These are phyloP conservation scores for Kalaharituber pfeilii DNA, from an alignment of 2,329 filamentous ascomycete genomes.

Conservation along the genomic window DNA sequence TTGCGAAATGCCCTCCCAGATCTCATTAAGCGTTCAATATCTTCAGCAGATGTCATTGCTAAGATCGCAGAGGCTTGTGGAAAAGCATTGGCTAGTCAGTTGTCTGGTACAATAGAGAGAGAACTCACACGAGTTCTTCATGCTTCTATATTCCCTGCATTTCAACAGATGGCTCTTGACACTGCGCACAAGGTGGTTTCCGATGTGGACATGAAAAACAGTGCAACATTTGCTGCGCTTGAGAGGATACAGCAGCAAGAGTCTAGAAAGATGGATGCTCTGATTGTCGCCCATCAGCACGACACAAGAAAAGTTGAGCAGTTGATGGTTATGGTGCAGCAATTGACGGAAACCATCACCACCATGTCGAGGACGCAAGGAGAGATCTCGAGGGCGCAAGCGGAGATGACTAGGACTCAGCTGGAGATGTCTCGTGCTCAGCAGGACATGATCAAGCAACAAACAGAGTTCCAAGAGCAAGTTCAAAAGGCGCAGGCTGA, in stretches of 20 bases:
- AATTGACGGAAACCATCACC: slow-evolving; percentile 34
- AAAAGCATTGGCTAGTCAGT: slow-evolving; percentile 38
- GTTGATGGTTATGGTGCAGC: slow-evolving; percentile 15
- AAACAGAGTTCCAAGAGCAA: slow-evolving; percentile 19
- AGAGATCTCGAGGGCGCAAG: not conserved
- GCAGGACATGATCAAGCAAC: slow-evolving; percentile 15
- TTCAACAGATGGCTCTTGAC: slow-evolving; percentile 47
- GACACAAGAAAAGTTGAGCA: slow-evolving; percentile 10
- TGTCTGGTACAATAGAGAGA: slow-evolving; percentile 43
- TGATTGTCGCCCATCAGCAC: not conserved
- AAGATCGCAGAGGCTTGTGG: slow-evolving; percentile 55
- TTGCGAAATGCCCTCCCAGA: slow-evolving; percentile 52
- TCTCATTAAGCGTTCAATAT: slow-evolving; percentile 42
- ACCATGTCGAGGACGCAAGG: slow-evolving; percentile 29
- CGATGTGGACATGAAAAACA: slow-evolving; percentile 46
- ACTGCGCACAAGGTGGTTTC: slow-evolving; percentile 49
- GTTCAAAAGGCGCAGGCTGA: slow-evolving; percentile 47
- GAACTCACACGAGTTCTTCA: slow-evolving; percentile 46
- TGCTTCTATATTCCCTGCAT: slow-evolving; percentile 45
- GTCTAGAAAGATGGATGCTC: slow-evolving; percentile 13
- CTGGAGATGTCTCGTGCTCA: not conserved
- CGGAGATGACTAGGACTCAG: not conserved
- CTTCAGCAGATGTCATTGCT: slow-evolving; percentile 56
- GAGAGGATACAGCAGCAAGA: slow-evolving; percentile 15
- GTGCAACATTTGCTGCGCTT: slow-evolving; percentile 20